Evolutionary conservation across 176 grass and related monocot genomes (phyloP).

Genomic region (Carex scoparia): DNA sequence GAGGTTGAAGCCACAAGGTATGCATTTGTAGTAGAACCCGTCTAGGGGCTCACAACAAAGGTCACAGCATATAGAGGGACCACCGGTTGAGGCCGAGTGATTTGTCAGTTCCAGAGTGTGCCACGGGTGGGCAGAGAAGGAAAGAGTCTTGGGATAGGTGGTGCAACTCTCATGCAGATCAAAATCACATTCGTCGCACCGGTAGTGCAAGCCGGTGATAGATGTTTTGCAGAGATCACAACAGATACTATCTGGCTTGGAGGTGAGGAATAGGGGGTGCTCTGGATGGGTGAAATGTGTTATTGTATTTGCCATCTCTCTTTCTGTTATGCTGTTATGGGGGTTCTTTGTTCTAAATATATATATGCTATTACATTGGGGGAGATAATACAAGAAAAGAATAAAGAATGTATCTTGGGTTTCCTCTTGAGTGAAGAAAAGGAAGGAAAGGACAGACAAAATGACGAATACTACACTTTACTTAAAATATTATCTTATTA

Average conservation of each 20-base stretch:
- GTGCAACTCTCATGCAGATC: slow-evolving; percentile 15
- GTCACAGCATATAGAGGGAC: no score
- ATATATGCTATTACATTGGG: neutral
- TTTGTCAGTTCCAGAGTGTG: neutral
- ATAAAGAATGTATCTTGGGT: neutral
- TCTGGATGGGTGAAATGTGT: slow-evolving; percentile 8
- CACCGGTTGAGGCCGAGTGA: no score
- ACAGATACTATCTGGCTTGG: neutral
- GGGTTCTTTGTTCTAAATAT: neutral
- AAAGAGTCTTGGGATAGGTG: neutral
- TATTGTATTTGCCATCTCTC: neutral
- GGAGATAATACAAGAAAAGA: neutral
- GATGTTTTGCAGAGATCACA: neutral
- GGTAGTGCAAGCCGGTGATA: neutral
- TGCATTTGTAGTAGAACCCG: slow-evolving; percentile 5
- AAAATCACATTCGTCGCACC: neutral
- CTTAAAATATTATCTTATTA: neutral
- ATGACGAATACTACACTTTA: neutral
- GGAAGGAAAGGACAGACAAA: neutral
- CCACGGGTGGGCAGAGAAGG: slow-evolving; percentile 15
- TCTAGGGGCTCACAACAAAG: no score
- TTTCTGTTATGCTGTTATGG: neutral
- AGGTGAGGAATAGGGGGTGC: neutral
- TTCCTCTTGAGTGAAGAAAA: neutral
- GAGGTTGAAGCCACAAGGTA: neutral